Conservation (phyloP, 495 filamentous ascomycete genomes). For the Xylaria acuta region DNA sequence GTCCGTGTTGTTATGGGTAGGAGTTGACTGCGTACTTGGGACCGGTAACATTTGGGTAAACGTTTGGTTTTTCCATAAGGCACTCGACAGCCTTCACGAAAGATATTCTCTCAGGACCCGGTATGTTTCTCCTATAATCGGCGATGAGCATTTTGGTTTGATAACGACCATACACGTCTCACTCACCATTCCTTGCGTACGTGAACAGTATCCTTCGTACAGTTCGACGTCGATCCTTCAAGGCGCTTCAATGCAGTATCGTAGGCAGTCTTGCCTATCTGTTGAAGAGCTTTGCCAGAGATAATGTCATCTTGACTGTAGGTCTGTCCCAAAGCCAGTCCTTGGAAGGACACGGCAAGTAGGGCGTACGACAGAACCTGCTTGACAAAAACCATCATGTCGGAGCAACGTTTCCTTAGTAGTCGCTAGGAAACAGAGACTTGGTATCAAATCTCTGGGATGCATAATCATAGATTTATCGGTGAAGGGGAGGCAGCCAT, state of each 20-base stretch:
- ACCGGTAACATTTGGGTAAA: constrained; percentile 41
- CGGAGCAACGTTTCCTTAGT: neutral
- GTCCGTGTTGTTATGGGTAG: neutral
- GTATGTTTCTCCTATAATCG: constrained; percentile 46
- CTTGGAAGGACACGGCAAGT: constrained; percentile 35
- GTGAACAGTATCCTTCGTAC: constrained; percentile 50
- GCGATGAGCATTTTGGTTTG: constrained; percentile 17
- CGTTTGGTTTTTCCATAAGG: constrained; percentile 44
- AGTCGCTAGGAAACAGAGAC: neutral
- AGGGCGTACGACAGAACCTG: constrained; percentile 31
- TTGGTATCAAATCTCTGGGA: neutral
- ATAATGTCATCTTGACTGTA: constrained; percentile 47
- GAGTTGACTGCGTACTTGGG: constrained; percentile 32
- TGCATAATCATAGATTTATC: neutral
- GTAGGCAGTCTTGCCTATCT: constrained; percentile 43
- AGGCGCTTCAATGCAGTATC: constrained; percentile 44
- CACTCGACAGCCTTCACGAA: constrained; percentile 47
- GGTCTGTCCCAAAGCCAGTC: constrained; percentile 31
- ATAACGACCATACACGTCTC: neutral
- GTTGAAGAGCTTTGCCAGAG: constrained; percentile 45
- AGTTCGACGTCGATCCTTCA: constrained; percentile 40
- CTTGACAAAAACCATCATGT: constrained; percentile 35
- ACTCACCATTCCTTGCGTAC: constrained; percentile 54
- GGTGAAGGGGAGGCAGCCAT: neutral
- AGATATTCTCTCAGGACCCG: constrained; percentile 44